Evolutionary conservation across 345 rosid species (phyloP).

Genomic region (Euphorbia pulcherrima): DNA sequence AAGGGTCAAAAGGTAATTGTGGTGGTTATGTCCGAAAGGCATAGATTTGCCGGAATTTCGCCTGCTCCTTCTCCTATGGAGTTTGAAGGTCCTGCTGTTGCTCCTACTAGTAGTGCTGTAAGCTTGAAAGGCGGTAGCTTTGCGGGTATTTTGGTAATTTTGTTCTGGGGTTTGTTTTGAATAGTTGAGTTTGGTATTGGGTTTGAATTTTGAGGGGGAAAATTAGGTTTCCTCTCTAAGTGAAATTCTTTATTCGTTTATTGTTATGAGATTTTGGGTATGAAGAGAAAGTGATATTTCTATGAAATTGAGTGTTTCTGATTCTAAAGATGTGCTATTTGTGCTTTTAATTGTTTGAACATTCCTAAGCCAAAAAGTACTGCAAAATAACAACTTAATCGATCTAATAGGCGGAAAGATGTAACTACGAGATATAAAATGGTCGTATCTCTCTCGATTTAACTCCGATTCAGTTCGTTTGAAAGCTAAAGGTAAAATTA

Average conservation of each 20-base stretch:
- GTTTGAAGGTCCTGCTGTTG: constrained; percentile 50
- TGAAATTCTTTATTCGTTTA: constrained; percentile 5
- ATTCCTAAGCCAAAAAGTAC: neutral
- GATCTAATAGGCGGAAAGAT: neutral
- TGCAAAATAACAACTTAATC: neutral
- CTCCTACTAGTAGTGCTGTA: constrained; percentile 49
- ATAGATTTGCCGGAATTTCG: constrained; percentile 33
- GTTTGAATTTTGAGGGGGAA: neutral
- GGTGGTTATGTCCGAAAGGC: constrained; percentile 49
- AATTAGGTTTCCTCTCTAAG: neutral
- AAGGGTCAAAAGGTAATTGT: constrained; percentile 72
- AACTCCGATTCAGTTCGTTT: neutral
- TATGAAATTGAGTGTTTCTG: neutral
- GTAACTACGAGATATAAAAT: neutral
- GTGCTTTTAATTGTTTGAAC: neutral
- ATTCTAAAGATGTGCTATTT: neutral
- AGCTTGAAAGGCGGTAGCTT: constrained; percentile 25
- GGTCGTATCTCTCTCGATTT: neutral
- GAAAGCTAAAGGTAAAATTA: neutral
- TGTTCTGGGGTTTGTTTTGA: constrained; percentile 33
- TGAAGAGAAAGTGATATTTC: neutral
- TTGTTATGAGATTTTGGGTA: neutral
- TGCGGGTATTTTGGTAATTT: constrained; percentile 10
- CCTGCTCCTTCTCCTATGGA: constrained; percentile 74
- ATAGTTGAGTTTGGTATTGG: neutral